Evolutionary conservation across 768 basidiomycete species (phyloP).

Genomic region (Suillus plorans): DNA sequence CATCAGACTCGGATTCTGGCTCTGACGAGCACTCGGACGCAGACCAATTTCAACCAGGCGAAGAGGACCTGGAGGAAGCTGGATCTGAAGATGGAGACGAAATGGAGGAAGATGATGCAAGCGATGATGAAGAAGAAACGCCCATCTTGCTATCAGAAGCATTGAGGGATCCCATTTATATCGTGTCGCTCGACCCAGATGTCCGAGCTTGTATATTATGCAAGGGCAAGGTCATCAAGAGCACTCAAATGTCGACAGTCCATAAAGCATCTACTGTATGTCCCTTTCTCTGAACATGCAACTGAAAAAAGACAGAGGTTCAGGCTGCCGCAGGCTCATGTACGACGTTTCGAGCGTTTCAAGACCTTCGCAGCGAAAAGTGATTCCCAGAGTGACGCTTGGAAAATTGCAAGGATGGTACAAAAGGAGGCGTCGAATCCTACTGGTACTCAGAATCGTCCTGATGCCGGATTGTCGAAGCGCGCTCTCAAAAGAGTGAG

Average conservation of each 20-base stretch:
- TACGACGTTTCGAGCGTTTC: slow-evolving; percentile 57
- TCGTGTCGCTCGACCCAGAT: slow-evolving; percentile 54
- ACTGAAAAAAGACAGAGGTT: slow-evolving; percentile 2
- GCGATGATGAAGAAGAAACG: slow-evolving; percentile 32
- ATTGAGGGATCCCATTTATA: slow-evolving; percentile 62
- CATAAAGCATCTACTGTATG: slow-evolving; percentile 67
- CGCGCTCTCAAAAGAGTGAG: slow-evolving; percentile 63
- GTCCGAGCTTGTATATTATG: slow-evolving; percentile 65
- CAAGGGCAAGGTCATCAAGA: slow-evolving; percentile 72
- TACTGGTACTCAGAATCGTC: neutral
- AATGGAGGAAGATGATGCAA: slow-evolving; percentile 21
- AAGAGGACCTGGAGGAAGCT: slow-evolving; percentile 19
- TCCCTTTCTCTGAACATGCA: slow-evolving; percentile 21
- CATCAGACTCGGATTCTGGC: slow-evolving; percentile 45
- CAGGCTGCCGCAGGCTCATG: slow-evolving; percentile 52
- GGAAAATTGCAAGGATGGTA: slow-evolving; percentile 36
- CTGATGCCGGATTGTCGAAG: slow-evolving; percentile 43
- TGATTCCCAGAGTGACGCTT: slow-evolving; percentile 47
- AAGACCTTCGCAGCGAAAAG: slow-evolving; percentile 37
- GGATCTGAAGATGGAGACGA: slow-evolving; percentile 27
- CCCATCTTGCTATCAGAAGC: slow-evolving; percentile 58
- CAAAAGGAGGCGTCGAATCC: slow-evolving; percentile 2
- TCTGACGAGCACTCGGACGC: slow-evolving; percentile 28
- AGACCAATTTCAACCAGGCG: slow-evolving; percentile 16
- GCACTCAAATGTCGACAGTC: slow-evolving; percentile 48